Base-by-base conservation (phyloP, 164 flowering plant genomes). In the Aristolochia californica region DNA sequence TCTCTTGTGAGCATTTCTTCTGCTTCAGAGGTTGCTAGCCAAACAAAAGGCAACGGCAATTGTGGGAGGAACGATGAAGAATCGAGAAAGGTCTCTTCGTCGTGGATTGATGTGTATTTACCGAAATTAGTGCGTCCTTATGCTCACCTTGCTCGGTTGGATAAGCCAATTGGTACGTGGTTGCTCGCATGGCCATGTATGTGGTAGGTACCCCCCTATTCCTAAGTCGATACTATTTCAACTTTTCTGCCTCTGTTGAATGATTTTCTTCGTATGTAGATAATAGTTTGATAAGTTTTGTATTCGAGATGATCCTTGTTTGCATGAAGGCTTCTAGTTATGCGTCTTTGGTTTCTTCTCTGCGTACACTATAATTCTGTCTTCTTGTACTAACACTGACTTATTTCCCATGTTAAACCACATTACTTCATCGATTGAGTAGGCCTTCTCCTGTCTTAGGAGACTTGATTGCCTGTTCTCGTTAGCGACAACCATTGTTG, bases 101-200 rank as follows among this genome's bases (percentile, higher is more conserved):
- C 89, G 1, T 93, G 97, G 99, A 75, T 93, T 43, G 97, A 89
- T 65, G 45, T 71, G 67, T 81, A 89, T 68, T 70, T 89, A 67
- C 93, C 96, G 1, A 18, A 69, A 45, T 55, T 53, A 22, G 66
- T 54, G 23, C 76, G 72, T 20, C 84, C 90, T 5, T 93, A 85
- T 52, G 99, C 97, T 8, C 80, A 45, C n/a, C 82, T 93, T 20
- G 97, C 97, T 55, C 80, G 99, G n/a, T 76, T 93, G 55, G 95
- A 93, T 74, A 84, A 77, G 67, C 97, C 97, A 5, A 87, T 93
- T 28, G 99, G 99, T 21, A 93, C 97, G 20, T 93, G 99, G 99
- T 75, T 93, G 64, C 82, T 93, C 5, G 97, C 96, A 59, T 87
- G 96, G 97, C 96, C 99, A 43, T 85, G 97, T 73, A 77, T 89